phyloP scores from a whole-genome alignment of 2,329 filamentous ascomycete species.

The Diaporthe sp. region DNA sequence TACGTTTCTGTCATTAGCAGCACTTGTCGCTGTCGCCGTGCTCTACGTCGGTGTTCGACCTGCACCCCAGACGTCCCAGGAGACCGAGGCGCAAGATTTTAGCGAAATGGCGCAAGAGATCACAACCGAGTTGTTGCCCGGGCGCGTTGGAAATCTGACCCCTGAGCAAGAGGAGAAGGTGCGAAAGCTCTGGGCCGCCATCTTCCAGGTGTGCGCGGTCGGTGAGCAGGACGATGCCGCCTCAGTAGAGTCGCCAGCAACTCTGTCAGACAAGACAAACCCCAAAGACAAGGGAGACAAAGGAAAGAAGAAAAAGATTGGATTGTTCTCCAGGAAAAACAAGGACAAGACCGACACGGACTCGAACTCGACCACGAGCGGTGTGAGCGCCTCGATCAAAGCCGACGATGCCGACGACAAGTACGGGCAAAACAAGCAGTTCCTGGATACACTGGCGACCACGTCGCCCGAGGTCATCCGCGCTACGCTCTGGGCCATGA shows the following conservation, averaged over 20 bases:
- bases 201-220: constrained; percentile 83
- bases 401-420: constrained; percentile 82
- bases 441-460: constrained; percentile 83
- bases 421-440: constrained; percentile 90
- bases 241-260: constrained; percentile 49
- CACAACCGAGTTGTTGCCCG: constrained; percentile 65
- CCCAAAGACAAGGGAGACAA: constrained; percentile 59
- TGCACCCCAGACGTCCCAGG: background rate
- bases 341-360: constrained; percentile 64
- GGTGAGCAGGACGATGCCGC: constrained; percentile 51
- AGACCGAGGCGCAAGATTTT: constrained; percentile 30
- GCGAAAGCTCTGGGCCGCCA: constrained; percentile 84
- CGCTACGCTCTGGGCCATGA: constrained; percentile 89
- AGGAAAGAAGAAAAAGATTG: constrained; percentile 80
- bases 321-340: constrained; percentile 76
- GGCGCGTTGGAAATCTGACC: constrained; percentile 89
- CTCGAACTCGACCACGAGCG: constrained; percentile 50
- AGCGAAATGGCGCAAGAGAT: constrained; percentile 41
- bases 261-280: constrained; percentile 45
- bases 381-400: constrained; percentile 56
- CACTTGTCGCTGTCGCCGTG: constrained; percentile 5
- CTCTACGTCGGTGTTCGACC: constrained; percentile 27
- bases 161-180: constrained; percentile 89
- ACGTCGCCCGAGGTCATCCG: constrained; percentile 84
- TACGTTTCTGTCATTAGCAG: constrained; percentile 26